Evolutionary conservation across 1,284 basidiomycete species (phyloP).

Genomic region (Ustilago loliicola): DNA sequence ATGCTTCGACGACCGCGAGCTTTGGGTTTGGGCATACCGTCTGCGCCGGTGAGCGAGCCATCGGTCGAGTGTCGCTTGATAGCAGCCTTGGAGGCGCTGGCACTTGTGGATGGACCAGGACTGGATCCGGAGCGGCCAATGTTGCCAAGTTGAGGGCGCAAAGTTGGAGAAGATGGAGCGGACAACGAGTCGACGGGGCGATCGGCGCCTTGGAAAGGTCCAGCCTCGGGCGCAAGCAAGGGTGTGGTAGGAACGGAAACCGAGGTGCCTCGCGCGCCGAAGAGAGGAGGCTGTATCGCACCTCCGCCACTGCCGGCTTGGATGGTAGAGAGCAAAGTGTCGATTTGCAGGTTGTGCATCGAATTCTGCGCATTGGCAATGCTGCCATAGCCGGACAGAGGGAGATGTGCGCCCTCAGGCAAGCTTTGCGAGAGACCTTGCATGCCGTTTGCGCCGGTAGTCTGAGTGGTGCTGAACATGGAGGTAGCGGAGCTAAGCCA

Average conservation of each 20-base stretch:
- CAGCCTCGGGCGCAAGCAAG: conserved; percentile 36
- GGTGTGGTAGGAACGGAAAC: conserved; percentile 49
- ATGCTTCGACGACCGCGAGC: conserved; percentile 48
- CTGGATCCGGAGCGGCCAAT: conserved; percentile 48
- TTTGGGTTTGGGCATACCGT: conserved; percentile 36
- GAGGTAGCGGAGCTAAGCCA: conserved; percentile 36
- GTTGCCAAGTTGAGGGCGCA: conserved; percentile 35
- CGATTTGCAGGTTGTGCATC: conserved; percentile 24
- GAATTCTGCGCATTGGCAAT: conserved; percentile 16
- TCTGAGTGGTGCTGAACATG: conserved; percentile 15
- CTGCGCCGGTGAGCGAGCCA: conserved; percentile 13
- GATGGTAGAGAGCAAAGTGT: conserved; percentile 29
- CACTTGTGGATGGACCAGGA: conserved; percentile 27
- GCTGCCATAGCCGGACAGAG: conserved; percentile 26
- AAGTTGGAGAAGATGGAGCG: conserved; percentile 44
- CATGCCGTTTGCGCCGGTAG: neutral
- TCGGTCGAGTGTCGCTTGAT: conserved; percentile 48
- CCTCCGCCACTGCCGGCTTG: neutral
- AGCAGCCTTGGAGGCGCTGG: conserved; percentile 15
- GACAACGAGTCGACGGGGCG: conserved; percentile 49
- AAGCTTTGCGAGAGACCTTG: conserved; percentile 24
- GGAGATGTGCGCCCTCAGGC: conserved; percentile 43
- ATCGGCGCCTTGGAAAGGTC: conserved; percentile 41
- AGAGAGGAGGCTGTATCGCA: conserved; percentile 31
- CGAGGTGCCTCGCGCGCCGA: conserved; percentile 37